These are phyloP conservation scores for Suhomyces tanzawaensis DNA, from an alignment of 805 yeast genomes.

Conservation along the genomic window DNA sequence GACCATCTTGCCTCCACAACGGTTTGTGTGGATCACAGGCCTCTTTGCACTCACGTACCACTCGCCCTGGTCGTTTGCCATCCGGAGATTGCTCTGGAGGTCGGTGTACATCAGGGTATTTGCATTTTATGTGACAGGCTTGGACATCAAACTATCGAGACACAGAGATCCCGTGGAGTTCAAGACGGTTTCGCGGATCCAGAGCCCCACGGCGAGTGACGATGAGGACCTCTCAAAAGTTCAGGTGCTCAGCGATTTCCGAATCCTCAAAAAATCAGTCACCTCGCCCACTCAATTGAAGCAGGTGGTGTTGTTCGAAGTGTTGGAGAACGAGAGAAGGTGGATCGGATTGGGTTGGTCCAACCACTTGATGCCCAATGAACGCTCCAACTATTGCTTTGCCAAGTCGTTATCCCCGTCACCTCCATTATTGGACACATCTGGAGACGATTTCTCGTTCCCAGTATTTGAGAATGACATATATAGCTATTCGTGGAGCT, in stretches of 20 bases:
- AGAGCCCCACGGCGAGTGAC: slow-evolving; percentile 18
- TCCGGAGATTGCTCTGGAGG: slow-evolving; percentile 50
- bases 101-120: slow-evolving; percentile 41
- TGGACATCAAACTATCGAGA: slow-evolving; percentile 10
- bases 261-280: slow-evolving; percentile 35
- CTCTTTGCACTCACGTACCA: slow-evolving; percentile 41
- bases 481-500: slow-evolving; percentile 48
- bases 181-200: slow-evolving; percentile 12
- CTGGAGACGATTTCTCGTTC: slow-evolving; percentile 39
- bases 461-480: slow-evolving; percentile 42
- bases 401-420: slow-evolving; percentile 31
- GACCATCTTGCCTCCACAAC: slow-evolving; percentile 29
- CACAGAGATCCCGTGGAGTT: slow-evolving; percentile 3
- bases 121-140: slow-evolving; percentile 42
- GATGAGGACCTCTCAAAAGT: slow-evolving; percentile 16
- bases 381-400: slow-evolving; percentile 48
- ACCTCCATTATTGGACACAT: slow-evolving; percentile 14
- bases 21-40: slow-evolving; percentile 37
- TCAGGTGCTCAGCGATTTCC: slow-evolving; percentile 33
- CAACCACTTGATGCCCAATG: slow-evolving; percentile 48
- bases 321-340: slow-evolving; percentile 57
- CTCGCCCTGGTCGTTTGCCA: slow-evolving; percentile 47
- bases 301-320: slow-evolving; percentile 48
- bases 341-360: slow-evolving; percentile 66
- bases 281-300: slow-evolving; percentile 43